These are phyloP conservation scores for Aureobasidium melanogenum DNA, from an alignment of 2,329 filamentous ascomycete genomes.

Conservation along the genomic window DNA sequence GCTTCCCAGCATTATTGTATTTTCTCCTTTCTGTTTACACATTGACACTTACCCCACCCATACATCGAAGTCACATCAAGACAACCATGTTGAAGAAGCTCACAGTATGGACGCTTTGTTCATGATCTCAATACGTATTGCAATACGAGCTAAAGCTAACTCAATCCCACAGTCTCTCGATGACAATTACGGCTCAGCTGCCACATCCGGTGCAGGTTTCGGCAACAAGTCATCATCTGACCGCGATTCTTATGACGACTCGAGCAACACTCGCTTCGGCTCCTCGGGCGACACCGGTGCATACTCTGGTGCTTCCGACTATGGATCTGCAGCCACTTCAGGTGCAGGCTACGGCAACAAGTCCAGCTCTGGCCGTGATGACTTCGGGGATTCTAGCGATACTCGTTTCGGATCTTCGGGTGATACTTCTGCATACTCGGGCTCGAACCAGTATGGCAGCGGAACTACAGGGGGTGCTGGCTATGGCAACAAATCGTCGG, in stretches of 20 bases:
- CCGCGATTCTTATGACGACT: neutral
- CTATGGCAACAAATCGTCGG: constrained; percentile 28
- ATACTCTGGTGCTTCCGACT: constrained; percentile 19
- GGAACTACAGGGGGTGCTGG: constrained; percentile 25
- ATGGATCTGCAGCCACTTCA: neutral
- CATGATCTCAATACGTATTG: neutral
- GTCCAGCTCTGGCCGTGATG: constrained; percentile 26
- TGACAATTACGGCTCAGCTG: constrained; percentile 14
- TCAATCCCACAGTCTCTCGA: constrained; percentile 13
- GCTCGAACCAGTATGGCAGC: neutral
- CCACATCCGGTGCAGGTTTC: constrained; percentile 17
- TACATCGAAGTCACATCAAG: neutral
- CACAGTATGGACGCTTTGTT: neutral
- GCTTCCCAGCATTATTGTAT: neutral
- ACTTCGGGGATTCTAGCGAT: constrained; percentile 21
- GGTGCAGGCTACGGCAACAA: constrained; percentile 15
- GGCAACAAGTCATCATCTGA: constrained; percentile 24
- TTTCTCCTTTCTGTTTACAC: neutral
- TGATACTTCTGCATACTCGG: neutral
- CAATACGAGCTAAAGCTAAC: constrained; percentile 9
- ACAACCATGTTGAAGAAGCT: neutral
- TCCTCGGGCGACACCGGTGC: constrained; percentile 21
- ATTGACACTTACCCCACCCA: neutral
- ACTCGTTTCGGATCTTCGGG: neutral
- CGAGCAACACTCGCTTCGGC: constrained; percentile 16